A percentile compares a stretch with the other conserved stretches of the same genome.
These are phyloP conservation scores for Euphorbia corollata DNA, from an alignment of 441 rosid genomes.

Conservation along the genomic window DNA sequence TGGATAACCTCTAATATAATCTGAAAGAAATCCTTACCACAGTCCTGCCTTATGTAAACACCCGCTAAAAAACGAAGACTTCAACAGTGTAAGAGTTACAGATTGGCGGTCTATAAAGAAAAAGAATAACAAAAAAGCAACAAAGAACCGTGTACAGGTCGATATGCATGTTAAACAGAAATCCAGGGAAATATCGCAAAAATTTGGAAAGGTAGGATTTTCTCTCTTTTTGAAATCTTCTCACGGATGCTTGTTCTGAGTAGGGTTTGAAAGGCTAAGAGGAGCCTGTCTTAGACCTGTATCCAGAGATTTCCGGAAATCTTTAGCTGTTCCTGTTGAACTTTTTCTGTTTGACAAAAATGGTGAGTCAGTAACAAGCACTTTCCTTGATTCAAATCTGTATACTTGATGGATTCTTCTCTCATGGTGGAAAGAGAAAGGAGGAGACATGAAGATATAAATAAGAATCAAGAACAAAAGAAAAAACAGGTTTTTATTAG, in stretches of 20 bases:
- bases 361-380: constrained; percentile 29
- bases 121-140: not conserved
- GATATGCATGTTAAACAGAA: constrained; percentile 22
- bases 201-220: constrained; percentile 29
- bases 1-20: not conserved
- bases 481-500: constrained; percentile 23
- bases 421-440: constrained; percentile 20
- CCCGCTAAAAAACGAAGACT: constrained; percentile 17
- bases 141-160: constrained; percentile 16
- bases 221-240: constrained; percentile 30
- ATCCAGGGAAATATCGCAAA: constrained; percentile 25
- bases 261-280: constrained; percentile 46
- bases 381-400: constrained; percentile 32
- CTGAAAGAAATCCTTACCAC: constrained; percentile 23
- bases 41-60: constrained; percentile 16
- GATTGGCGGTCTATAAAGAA: constrained; percentile 3
- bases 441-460: constrained; percentile 26
- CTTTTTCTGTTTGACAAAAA: constrained; percentile 27
- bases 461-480: constrained; percentile 31
- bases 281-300: constrained; percentile 46
- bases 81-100: constrained; percentile 9
- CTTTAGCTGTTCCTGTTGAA: constrained; percentile 25
- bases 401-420: constrained; percentile 20
- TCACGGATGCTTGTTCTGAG: constrained; percentile 36
- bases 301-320: constrained; percentile 30